These are phyloP conservation scores for Naganishia sp. DNA, from an alignment of 1,284 basidiomycete species.

Conservation along the genomic window DNA sequence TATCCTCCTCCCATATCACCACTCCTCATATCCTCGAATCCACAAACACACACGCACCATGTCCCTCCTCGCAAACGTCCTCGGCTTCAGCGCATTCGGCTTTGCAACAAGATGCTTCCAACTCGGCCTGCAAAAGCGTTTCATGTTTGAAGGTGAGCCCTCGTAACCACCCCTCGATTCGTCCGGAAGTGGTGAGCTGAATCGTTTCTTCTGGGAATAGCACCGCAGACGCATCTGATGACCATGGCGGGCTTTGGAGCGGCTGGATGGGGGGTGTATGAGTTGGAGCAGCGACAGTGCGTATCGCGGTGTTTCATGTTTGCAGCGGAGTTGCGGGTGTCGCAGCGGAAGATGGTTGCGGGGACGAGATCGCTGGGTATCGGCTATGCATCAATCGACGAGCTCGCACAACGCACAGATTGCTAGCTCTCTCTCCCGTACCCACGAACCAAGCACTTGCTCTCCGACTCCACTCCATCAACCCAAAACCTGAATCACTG, in stretches of 20 bases:
- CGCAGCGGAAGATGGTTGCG: not conserved
- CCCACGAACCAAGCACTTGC: no score
- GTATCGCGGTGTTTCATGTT: slow-evolving; percentile 32
- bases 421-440: no score
- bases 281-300: slow-evolving; percentile 49
- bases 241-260: slow-evolving; percentile 45
- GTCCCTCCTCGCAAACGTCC: slow-evolving; percentile 69
- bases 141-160: slow-evolving; percentile 48
- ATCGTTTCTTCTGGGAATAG: slow-evolving; percentile 33
- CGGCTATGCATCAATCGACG: no score
- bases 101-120: slow-evolving; percentile 75
- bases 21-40: not conserved
- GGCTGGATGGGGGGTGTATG: slow-evolving; percentile 48
- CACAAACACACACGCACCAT: slow-evolving; percentile 52
- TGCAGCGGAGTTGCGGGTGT: not conserved
- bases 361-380: no score
- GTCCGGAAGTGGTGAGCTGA: not conserved
- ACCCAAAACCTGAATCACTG: not conserved
- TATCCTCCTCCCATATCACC: not conserved
- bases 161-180: not conserved
- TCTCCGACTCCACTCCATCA: no score
- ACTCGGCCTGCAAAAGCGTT: slow-evolving; percentile 67
- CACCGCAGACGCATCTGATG: slow-evolving; percentile 44
- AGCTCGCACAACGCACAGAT: no score
- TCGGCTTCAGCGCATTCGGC: slow-evolving; percentile 77